Conservation (phyloP, 2,329 filamentous ascomycete species). For the Cercospora zeae-maydis region DNA sequence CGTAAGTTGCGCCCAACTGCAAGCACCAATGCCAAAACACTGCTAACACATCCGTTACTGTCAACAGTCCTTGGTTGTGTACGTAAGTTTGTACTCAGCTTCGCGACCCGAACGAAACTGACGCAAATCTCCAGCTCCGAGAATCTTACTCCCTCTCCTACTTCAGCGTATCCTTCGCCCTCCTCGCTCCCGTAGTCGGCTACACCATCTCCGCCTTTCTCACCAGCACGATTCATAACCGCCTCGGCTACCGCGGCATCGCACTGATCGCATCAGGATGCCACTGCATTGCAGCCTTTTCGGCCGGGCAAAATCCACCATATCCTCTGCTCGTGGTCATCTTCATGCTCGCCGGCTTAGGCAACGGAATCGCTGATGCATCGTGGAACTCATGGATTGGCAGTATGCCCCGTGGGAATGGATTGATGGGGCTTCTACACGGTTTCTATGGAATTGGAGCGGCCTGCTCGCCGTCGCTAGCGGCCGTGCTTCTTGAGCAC, state of each 20-base stretch:
- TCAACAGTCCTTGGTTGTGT: background rate
- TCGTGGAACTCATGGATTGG: conserved; percentile 59
- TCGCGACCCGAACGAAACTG: background rate
- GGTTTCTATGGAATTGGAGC: conserved; percentile 66
- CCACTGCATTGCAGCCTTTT: conserved; percentile 44
- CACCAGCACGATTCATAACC: conserved; percentile 61
- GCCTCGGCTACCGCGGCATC: conserved; percentile 63
- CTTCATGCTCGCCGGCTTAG: conserved; percentile 61
- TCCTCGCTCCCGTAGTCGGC: conserved; percentile 59
- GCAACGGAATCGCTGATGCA: conserved; percentile 62
- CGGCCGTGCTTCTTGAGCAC: conserved; percentile 1
- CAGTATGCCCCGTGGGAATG: conserved; percentile 67
- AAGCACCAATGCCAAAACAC: conserved; percentile 2
- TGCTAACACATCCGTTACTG: background rate
- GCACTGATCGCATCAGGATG: conserved; percentile 62
- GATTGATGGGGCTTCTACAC: conserved; percentile 66
- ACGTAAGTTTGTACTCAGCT: background rate
- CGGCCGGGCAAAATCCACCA: conserved; percentile 54
- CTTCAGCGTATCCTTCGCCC: conserved; percentile 58
- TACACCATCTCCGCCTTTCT: conserved; percentile 58
- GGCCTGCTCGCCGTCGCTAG: conserved; percentile 54
- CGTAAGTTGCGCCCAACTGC: conserved; percentile 1
- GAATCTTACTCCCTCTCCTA: conserved; percentile 57
- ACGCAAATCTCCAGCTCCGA: conserved; percentile 40
- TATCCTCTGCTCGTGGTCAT: conserved; percentile 61